These are phyloP conservation scores for Metschnikowia borealis DNA, from an alignment of 805 yeast genomes.

Conservation along the genomic window DNA sequence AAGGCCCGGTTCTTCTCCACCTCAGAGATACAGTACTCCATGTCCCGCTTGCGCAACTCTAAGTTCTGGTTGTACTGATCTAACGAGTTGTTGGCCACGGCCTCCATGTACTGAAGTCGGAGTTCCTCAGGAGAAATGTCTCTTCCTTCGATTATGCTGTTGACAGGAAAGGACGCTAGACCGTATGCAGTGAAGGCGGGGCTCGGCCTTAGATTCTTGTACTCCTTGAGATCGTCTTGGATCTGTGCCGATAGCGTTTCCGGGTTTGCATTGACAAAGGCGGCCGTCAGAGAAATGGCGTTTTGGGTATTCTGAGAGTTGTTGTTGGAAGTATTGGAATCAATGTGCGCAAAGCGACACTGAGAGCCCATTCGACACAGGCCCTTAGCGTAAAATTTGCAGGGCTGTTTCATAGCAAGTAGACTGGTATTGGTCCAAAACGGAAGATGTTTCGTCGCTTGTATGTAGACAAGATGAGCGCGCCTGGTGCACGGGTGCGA, in stretches of 20 bases:
- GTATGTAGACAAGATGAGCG: not conserved
- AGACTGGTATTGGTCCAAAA: too few species aligned
- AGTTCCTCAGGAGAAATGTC: constrained; percentile 54
- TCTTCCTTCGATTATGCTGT: constrained; percentile 47
- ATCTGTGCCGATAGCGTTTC: constrained; percentile 17
- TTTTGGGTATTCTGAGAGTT: constrained; percentile 4
- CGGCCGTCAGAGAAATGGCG: constrained; percentile 4
- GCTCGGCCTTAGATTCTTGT: constrained; percentile 20
- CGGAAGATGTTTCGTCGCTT: not conserved
- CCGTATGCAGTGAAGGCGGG: constrained; percentile 47
- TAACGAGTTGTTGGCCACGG: constrained; percentile 32
- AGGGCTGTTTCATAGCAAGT: constrained; percentile 11
- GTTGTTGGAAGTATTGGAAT: constrained; percentile 3
- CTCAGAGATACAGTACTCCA: constrained; percentile 23
- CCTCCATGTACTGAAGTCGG: constrained; percentile 44
- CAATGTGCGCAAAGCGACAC: constrained; percentile 25
- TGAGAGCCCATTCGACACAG: constrained; percentile 26
- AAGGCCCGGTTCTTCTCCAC: constrained; percentile 38
- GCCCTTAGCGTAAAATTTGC: constrained; percentile 25
- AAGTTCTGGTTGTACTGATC: constrained; percentile 40
- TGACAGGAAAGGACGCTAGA: constrained; percentile 43
- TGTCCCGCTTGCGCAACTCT: constrained; percentile 21
- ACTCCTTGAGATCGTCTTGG: constrained; percentile 22
- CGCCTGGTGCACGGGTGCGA: constrained; percentile 11
- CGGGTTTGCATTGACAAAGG: constrained; percentile 9